phyloP scores from a whole-genome alignment of 2,329 filamentous ascomycete species.

The Ophiostoma fasciatum region DNA sequence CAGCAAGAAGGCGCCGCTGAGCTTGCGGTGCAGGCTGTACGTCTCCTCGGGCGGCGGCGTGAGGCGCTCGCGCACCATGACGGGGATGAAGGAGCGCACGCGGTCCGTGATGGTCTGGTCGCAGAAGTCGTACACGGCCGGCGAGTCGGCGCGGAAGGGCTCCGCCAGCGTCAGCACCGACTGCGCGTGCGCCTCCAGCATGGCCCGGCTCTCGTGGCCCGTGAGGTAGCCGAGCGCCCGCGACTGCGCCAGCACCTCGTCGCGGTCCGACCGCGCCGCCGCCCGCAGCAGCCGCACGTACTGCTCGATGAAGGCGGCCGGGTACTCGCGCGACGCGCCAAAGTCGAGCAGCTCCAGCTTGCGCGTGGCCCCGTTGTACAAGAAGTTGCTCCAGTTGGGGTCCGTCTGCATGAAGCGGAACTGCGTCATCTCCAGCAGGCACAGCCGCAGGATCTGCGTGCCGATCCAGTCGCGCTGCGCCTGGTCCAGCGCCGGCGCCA shows the following conservation, averaged over 20 bases:
- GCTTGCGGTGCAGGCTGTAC: conserved; percentile 85
- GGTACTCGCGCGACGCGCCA: conserved; percentile 78
- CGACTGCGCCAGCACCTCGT: conserved; percentile 50
- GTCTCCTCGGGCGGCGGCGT: conserved; percentile 94
- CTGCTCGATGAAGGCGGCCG: conserved; percentile 58
- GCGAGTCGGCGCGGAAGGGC: conserved; percentile 64
- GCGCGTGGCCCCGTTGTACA: conserved; percentile 60
- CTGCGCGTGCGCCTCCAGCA: conserved; percentile 82
- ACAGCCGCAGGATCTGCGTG: conserved; percentile 81
- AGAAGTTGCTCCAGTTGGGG: conserved; percentile 98
- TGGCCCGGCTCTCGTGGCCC: conserved; percentile 67
- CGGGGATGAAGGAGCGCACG: conserved; percentile 72
- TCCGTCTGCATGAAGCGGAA: conserved; percentile 99
- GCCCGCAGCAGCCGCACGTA: conserved; percentile 73
- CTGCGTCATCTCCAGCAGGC: conserved; percentile 81
- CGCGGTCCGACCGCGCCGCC: conserved; percentile 55
- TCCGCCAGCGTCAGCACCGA: conserved; percentile 84
- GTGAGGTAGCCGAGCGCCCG: conserved; percentile 80
- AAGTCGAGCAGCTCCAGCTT: conserved; percentile 90
- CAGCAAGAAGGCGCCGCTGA: conserved; percentile 87
- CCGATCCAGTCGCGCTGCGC: conserved; percentile 90
- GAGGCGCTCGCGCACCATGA: conserved; percentile 83
- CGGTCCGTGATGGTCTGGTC: conserved; percentile 95
- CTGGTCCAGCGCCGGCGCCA: conserved; percentile 54
- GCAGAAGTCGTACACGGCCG: conserved; percentile 78